A percentile compares a stretch with the other conserved stretches of the same genome.
Evolutionary conservation across 306 rosid genomes (phyloP).

Genomic region (Potentilla sterilis): DNA sequence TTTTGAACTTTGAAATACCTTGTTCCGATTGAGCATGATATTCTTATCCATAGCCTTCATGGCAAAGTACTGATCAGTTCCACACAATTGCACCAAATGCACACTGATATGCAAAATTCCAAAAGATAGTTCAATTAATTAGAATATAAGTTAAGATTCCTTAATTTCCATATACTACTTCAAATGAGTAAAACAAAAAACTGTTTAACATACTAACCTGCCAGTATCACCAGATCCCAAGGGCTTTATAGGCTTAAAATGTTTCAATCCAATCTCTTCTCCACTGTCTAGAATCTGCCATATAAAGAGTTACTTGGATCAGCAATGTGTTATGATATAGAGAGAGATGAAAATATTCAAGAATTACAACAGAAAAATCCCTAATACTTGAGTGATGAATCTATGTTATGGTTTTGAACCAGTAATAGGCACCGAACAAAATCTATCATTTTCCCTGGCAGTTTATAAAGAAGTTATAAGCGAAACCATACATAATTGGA

Average conservation of each 20-base stretch:
- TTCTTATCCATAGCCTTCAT: conserved; percentile 98
- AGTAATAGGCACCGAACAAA: background rate
- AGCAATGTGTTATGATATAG: conserved; percentile 21
- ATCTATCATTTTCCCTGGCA: background rate
- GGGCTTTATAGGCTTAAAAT: conserved; percentile 83
- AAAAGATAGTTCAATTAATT: background rate
- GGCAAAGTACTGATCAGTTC: conserved; percentile 70
- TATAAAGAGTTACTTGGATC: conserved; percentile 21
- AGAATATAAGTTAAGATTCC: background rate
- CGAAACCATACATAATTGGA: background rate
- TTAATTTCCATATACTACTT: background rate
- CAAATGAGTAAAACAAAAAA: conserved; percentile 19
- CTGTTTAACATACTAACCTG: conserved; percentile 44
- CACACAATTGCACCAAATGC: conserved; percentile 86
- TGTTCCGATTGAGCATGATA: conserved; percentile 90
- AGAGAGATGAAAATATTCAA: conserved; percentile 7
- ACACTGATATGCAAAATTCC: conserved; percentile 43
- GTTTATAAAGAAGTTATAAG: background rate
- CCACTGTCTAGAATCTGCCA: conserved; percentile 72
- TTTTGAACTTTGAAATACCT: conserved; percentile 41
- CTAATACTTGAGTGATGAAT: background rate
- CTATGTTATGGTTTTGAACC: conserved; percentile 18
- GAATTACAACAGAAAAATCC: conserved; percentile 9
- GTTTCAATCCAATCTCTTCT: conserved; percentile 74
- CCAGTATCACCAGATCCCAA: conserved; percentile 98